Conservation (phyloP, 176 grass and related monocot genomes). For the sorghum (Sorghum bicolor) region DNA sequence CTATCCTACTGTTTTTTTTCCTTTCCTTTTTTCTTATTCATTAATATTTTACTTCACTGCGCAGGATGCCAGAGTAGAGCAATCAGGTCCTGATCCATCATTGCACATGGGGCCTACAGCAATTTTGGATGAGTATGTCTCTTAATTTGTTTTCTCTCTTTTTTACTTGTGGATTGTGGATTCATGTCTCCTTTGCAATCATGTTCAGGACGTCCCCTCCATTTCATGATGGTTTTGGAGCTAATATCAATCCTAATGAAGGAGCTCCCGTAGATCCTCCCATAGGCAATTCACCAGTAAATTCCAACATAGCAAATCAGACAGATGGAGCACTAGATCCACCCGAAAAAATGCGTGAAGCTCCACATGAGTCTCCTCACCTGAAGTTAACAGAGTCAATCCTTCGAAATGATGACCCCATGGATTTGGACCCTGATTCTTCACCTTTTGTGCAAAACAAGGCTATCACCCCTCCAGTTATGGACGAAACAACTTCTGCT, state of each 20-base stretch:
- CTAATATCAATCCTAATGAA: conserved; percentile 16
- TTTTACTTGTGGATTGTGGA: not conserved
- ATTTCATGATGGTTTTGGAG: conserved; percentile 38
- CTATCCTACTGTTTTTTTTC: not conserved
- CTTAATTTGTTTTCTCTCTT: not conserved
- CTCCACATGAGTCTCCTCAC: conserved; percentile 8
- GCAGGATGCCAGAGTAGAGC: conserved; percentile 45
- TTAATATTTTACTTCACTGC: conserved; percentile 1
- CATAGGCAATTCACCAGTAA: conserved; percentile 17
- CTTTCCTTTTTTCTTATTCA: not conserved
- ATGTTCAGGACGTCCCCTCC: conserved; percentile 57
- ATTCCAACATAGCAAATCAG: conserved; percentile 3
- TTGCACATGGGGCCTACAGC: conserved; percentile 27
- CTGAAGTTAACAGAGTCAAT: conserved; percentile 22
- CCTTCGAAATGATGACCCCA: conserved; percentile 21
- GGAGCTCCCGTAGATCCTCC: conserved; percentile 19
- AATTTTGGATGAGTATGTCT: conserved; percentile 53
- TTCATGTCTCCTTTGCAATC: conserved; percentile 23
- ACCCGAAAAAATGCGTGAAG: conserved; percentile 55
- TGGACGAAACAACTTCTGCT: conserved; percentile 4
- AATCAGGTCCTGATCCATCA: conserved; percentile 29
- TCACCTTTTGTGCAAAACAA: conserved; percentile 39
- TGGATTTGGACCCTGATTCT: conserved; percentile 19
- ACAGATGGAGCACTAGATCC: conserved; percentile 30
- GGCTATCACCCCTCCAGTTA: conserved; percentile 27